These are phyloP conservation scores for Plicaturopsis crispa DNA, from an alignment of 768 basidiomycete genomes.

Conservation along the genomic window DNA sequence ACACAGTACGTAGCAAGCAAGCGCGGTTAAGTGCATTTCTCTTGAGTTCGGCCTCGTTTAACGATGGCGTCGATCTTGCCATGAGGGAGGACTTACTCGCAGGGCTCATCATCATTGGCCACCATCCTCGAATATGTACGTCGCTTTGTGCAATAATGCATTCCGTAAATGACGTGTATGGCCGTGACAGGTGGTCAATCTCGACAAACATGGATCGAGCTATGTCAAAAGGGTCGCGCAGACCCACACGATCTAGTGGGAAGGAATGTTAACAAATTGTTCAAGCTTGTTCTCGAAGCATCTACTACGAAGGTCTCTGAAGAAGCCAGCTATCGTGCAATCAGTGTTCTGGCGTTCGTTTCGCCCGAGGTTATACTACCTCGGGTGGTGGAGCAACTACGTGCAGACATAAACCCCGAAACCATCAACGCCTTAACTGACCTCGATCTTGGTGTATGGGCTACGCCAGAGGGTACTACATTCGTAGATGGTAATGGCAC, in stretches of 20 bases:
- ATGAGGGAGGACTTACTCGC: constrained; percentile 40
- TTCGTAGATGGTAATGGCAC: constrained; percentile 65
- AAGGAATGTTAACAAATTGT: constrained; percentile 37
- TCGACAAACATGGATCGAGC: constrained; percentile 73
- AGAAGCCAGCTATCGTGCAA: constrained; percentile 67
- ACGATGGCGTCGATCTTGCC: constrained; percentile 30
- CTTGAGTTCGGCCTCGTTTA: constrained; percentile 40
- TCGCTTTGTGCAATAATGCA: constrained; percentile 8
- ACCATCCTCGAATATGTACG: constrained; percentile 64
- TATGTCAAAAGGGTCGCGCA: constrained; percentile 58
- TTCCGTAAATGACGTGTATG: not conserved
- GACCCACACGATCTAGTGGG: constrained; percentile 63
- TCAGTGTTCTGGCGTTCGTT: constrained; percentile 76
- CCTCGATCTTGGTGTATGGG: constrained; percentile 78
- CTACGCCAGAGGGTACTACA: constrained; percentile 72
- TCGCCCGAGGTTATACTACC: constrained; percentile 64
- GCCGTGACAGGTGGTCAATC: constrained; percentile 32
- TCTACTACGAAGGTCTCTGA: constrained; percentile 40
- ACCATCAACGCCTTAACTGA: constrained; percentile 59
- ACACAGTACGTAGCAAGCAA: constrained; percentile 40
- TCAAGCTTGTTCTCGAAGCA: constrained; percentile 42
- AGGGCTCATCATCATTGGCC: constrained; percentile 58
- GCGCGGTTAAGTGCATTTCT: constrained; percentile 45
- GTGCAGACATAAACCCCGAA: constrained; percentile 52
- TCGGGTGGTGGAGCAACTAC: constrained; percentile 59